Percentiles rank a stretch among this genome's conserved stretches.
These are phyloP conservation scores for Hypericum perforatum DNA, from an alignment of 345 rosid genomes.

Conservation along the genomic window DNA sequence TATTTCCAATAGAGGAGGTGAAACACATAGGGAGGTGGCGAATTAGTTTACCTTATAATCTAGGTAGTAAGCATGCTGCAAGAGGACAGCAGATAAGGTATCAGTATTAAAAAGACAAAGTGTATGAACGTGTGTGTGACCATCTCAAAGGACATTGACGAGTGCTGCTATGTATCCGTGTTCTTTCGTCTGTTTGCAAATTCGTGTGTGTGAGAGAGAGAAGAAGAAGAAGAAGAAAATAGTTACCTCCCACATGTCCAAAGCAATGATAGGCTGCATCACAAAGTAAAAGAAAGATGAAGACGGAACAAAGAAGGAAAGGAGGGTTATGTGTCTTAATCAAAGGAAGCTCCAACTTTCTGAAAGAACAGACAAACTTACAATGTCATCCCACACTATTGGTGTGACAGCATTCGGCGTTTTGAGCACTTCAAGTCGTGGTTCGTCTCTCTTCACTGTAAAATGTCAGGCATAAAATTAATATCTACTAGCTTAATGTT, in stretches of 20 bases:
- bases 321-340: neutral
- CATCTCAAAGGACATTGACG: too few species aligned
- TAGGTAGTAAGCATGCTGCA: conserved; percentile 90
- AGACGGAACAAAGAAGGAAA: neutral
- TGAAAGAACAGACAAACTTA: conserved; percentile 18
- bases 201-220: conserved; percentile 8
- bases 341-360: too few species aligned
- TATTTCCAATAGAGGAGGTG: neutral
- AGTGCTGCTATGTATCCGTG: too few species aligned
- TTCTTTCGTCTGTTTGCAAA: too few species aligned
- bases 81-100: conserved; percentile 5
- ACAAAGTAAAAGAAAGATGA: conserved; percentile 17
- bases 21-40: neutral
- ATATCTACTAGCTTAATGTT: too few species aligned
- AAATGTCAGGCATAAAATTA: conserved; percentile 10
- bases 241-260: conserved; percentile 94
- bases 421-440: conserved; percentile 52
- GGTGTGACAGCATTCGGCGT: conserved; percentile 76
- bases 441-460: conserved; percentile 78
- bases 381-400: conserved; percentile 78
- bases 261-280: conserved; percentile 76
- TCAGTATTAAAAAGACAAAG: too few species aligned
- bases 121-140: too few species aligned
- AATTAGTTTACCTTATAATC: conserved; percentile 63
- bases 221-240: too few species aligned